Evolutionary conservation across 176 grass and related monocot species (phyloP).

Genomic region (Oryza rufipogon): DNA sequence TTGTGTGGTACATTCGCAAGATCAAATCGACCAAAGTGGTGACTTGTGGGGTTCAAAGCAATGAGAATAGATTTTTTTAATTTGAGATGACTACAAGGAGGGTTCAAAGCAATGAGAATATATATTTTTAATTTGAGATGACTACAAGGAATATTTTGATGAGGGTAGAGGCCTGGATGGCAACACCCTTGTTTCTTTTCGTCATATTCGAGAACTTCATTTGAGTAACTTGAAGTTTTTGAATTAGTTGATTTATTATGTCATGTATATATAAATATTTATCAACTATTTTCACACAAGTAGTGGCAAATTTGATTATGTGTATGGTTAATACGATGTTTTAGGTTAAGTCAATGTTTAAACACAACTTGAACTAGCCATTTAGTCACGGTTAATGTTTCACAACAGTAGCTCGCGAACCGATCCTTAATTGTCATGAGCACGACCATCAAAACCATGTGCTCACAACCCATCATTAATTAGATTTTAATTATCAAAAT

Average conservation of each 20-base stretch:
- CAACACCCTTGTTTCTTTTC: background rate
- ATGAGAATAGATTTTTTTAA: slow-evolving; percentile 89
- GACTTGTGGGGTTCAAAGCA: slow-evolving; percentile 81
- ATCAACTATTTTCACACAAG: background rate
- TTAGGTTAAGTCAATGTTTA: too few species aligned
- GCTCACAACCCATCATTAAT: too few species aligned
- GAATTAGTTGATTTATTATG: background rate
- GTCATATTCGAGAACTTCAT: background rate
- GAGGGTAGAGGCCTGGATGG: background rate
- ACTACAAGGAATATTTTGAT: background rate
- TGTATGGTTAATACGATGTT: background rate
- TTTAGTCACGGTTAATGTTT: too few species aligned
- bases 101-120: slow-evolving; percentile 85
- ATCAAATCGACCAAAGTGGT: slow-evolving; percentile 69
- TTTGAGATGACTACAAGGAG: slow-evolving; percentile 38
- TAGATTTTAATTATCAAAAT: too few species aligned
- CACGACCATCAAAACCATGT: too few species aligned
- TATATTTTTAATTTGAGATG: slow-evolving; percentile 73
- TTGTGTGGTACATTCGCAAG: slow-evolving; percentile 80
- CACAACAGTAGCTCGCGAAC: too few species aligned
- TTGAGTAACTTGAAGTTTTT: background rate
- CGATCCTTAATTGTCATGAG: too few species aligned
- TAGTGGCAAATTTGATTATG: background rate
- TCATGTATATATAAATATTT: background rate
- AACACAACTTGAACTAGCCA: too few species aligned